These are phyloP conservation scores for Geotrichum histeridarum DNA, from an alignment of 1,139 yeast genomes.

Conservation along the genomic window DNA sequence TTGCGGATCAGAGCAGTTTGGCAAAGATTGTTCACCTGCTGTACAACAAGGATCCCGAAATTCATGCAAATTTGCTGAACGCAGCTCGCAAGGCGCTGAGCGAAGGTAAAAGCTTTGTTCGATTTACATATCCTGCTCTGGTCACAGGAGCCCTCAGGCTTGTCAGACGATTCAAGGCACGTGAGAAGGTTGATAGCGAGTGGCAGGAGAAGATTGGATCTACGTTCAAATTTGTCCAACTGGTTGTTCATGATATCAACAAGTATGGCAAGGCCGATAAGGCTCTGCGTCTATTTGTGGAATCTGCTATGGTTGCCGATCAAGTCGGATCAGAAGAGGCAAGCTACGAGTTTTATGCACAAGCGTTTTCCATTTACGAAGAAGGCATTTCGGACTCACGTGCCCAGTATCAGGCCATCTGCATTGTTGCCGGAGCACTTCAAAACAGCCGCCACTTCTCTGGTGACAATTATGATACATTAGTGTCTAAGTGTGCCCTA, in stretches of 20 bases:
- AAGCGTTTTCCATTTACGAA: slow-evolving; percentile 82
- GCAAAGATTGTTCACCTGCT: slow-evolving; percentile 67
- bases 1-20: slow-evolving; percentile 60
- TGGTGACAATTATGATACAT: slow-evolving; percentile 62
- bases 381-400: slow-evolving; percentile 66
- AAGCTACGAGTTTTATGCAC: slow-evolving; percentile 84
- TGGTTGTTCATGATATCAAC: slow-evolving; percentile 64
- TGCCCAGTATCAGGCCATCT: slow-evolving; percentile 51
- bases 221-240: slow-evolving; percentile 69
- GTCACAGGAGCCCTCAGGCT: slow-evolving; percentile 56
- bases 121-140: slow-evolving; percentile 70
- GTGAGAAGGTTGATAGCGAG: slow-evolving; percentile 30
- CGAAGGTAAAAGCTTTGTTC: slow-evolving; percentile 44
- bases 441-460: slow-evolving; percentile 54
- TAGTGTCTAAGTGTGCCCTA: slow-evolving; percentile 78
- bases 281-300: slow-evolving; percentile 46
- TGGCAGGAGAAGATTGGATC: slow-evolving; percentile 41
- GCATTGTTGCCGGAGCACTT: slow-evolving; percentile 58
- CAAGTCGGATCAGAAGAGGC: slow-evolving; percentile 60
- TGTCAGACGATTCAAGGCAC: slow-evolving; percentile 46
- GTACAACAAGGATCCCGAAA: slow-evolving; percentile 46
- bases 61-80: slow-evolving; percentile 53
- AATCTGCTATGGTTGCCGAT: slow-evolving; percentile 61
- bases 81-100: slow-evolving; percentile 45
- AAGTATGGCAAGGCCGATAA: slow-evolving; percentile 49